A percentile compares a stretch with the other conserved stretches of the same genome.
phyloP scores from a whole-genome alignment of 176 grass and related monocot species.

The Phoenix roebelenii region DNA sequence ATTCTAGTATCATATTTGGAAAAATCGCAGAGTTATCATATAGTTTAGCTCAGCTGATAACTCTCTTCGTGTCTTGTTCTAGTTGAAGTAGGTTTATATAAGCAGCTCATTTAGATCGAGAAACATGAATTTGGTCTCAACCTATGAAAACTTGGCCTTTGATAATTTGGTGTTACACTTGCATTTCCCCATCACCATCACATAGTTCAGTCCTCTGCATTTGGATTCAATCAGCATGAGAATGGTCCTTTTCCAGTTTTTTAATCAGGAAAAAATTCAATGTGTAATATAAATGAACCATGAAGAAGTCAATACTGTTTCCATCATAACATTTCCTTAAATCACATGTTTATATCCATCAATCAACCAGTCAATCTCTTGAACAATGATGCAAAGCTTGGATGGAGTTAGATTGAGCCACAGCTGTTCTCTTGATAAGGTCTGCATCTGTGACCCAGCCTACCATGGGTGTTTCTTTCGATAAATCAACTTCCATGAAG shows the following conservation, averaged over 20 bases:
- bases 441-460: not conserved
- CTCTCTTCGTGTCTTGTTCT: not conserved
- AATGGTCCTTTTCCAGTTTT: too few relatives aligned
- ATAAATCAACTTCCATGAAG: too few relatives aligned
- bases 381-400: not conserved
- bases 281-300: not conserved
- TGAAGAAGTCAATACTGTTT: not conserved
- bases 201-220: too few relatives aligned
- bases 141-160: not conserved
- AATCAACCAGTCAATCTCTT: not conserved
- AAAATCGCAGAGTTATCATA: too few relatives aligned
- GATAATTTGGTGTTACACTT: not conserved
- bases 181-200: not conserved
- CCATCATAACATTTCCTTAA: not conserved
- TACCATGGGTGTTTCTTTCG: not conserved
- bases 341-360: not conserved
- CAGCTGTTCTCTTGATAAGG: not conserved
- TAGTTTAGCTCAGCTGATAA: not conserved
- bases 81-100: not conserved
- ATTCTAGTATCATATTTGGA: too few relatives aligned
- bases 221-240: too few relatives aligned
- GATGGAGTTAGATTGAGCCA: not conserved
- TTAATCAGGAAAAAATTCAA: too few relatives aligned
- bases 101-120: not conserved
- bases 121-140: not conserved